A percentile compares a stretch with the other conserved stretches of the same genome.
These are phyloP conservation scores for Beauveria sp. DNA, from an alignment of 2,329 filamentous ascomycete species.

Conservation along the genomic window DNA sequence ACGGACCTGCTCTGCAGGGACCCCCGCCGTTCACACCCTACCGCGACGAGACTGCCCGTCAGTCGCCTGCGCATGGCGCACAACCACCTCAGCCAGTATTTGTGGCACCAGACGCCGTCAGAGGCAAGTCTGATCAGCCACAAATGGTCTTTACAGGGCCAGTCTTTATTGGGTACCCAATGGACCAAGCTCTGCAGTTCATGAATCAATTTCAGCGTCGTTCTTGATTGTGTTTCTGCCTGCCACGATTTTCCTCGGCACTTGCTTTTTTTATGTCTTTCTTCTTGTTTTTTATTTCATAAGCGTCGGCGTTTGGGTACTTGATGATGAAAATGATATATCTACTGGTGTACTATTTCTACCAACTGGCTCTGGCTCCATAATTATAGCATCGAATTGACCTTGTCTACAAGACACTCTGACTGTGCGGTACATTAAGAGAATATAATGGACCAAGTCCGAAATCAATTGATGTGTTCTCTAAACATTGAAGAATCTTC, in stretches of 20 bases:
- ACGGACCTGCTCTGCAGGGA: constrained; percentile 11
- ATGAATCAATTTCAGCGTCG: constrained; percentile 51
- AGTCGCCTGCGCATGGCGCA: constrained; percentile 14
- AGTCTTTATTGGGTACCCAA: constrained; percentile 85
- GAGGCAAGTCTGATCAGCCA: constrained; percentile 32
- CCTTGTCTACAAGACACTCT: background rate
- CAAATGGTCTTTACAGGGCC: constrained; percentile 88
- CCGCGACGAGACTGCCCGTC: constrained; percentile 11
- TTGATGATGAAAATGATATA: constrained; percentile 1
- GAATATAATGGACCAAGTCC: background rate
- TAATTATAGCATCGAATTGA: background rate
- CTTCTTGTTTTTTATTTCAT: constrained; percentile 13
- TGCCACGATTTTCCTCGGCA: constrained; percentile 12
- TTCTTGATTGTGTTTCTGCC: constrained; percentile 3
- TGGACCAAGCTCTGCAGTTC: constrained; percentile 72
- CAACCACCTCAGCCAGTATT: constrained; percentile 40
- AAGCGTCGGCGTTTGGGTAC: constrained; percentile 25
- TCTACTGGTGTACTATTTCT: background rate
- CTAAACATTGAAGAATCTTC: background rate
- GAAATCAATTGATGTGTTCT: background rate
- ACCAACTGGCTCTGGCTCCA: background rate
- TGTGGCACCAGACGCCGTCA: constrained; percentile 36
- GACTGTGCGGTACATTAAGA: background rate
- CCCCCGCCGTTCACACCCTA: constrained; percentile 18
- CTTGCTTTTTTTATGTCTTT: constrained; percentile 9